Conservation (phyloP, 176 grass and related monocot species). For the Chloris gayana region DNA sequence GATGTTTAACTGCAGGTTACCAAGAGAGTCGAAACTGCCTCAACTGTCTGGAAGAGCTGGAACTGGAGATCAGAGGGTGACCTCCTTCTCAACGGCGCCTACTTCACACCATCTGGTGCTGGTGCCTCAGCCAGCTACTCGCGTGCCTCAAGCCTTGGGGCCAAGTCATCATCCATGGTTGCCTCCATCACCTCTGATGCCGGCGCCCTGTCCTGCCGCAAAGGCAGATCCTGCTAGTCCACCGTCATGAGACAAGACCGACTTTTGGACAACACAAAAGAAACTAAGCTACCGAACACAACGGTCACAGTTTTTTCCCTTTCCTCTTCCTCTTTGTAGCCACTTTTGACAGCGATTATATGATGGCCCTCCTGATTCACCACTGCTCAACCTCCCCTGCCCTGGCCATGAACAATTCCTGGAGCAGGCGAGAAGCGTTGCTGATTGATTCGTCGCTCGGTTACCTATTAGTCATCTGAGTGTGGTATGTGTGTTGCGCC, state of each 20-base stretch:
- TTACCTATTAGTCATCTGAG: constrained; percentile 51
- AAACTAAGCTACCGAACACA: constrained; percentile 49
- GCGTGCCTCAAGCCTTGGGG: constrained; percentile 73
- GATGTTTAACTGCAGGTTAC: constrained; percentile 54
- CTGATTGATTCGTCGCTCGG: constrained; percentile 70
- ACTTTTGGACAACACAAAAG: constrained; percentile 26
- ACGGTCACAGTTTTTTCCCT: constrained; percentile 57
- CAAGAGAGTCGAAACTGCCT: constrained; percentile 63
- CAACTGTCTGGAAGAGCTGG: constrained; percentile 69
- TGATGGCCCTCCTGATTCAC: constrained; percentile 44
- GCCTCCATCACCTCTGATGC: constrained; percentile 67
- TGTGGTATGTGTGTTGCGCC: constrained; percentile 33
- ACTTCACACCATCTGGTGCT: constrained; percentile 75
- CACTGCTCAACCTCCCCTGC: constrained; percentile 84
- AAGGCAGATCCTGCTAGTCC: constrained; percentile 58
- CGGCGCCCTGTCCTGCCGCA: constrained; percentile 53
- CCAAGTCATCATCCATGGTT: constrained; percentile 91
- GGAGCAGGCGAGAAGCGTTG: constrained; percentile 97
- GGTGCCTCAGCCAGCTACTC: constrained; percentile 88
- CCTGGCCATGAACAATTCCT: constrained; percentile 32
- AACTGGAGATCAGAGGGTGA: constrained; percentile 95
- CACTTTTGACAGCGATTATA: constrained; percentile 48
- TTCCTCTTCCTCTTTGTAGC: constrained; percentile 12
- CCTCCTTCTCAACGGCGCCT: constrained; percentile 76
- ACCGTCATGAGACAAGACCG: background rate